Evolutionary conservation across 129 eudicot species (phyloP).

Genomic region (Arctium lappa): DNA sequence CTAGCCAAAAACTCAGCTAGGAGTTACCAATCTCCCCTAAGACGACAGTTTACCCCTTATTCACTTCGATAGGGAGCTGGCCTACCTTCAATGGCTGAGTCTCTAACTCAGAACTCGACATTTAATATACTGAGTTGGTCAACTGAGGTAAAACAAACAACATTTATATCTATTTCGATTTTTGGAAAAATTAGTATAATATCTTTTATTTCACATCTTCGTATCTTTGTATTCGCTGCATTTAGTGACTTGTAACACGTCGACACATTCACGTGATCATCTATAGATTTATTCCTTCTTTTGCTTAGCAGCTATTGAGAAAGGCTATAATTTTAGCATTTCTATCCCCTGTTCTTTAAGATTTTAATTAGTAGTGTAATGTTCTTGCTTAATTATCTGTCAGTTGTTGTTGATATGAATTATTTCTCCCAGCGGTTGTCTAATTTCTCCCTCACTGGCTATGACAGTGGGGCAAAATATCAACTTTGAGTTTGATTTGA

Average conservation of each 20-base stretch:
- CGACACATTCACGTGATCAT: neutral
- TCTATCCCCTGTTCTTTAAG: neutral
- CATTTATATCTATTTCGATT: neutral
- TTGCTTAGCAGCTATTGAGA: neutral
- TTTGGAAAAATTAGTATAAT: neutral
- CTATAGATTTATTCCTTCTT: neutral
- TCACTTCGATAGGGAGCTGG: no score
- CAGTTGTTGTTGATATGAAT: no score
- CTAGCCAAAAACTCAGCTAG: no score
- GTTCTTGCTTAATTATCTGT: neutral
- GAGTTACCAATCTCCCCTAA: no score
- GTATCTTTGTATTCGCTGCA: neutral
- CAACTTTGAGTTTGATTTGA: no score
- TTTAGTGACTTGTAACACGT: neutral
- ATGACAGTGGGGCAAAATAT: no score
- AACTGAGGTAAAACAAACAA: neutral
- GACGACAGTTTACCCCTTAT: no score
- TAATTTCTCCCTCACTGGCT: no score
- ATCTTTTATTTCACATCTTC: neutral
- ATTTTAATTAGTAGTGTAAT: neutral
- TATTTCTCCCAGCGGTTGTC: no score
- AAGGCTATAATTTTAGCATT: no score
- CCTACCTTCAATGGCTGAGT: no score
- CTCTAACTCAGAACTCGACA: no score
- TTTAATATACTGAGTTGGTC: neutral